Base-by-base conservation (phyloP, 2,329 filamentous ascomycete genomes). In the Lecanicillium sp. region DNA sequence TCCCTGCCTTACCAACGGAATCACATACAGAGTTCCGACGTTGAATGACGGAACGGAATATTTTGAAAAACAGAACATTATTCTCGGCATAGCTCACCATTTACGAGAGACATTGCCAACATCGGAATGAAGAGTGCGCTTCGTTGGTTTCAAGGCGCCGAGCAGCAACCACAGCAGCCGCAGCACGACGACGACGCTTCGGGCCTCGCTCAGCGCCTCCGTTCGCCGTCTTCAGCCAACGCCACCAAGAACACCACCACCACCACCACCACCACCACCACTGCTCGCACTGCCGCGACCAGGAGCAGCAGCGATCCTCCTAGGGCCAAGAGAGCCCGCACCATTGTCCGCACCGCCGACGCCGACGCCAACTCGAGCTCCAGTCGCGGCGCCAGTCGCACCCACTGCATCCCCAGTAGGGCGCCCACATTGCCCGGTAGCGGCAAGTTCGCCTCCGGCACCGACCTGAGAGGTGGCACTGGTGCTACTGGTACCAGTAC, bases 121-220 rank as follows among this genome's bases (percentile, higher is more conserved):
- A n/a, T 17, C 22, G 37, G 4, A 29, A 40, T 40, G 39, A 28
- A 40, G 39, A 36, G 33, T 9, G 33, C 39, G 17, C 20, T 32
- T 19, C 25, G 32, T 27, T 36, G 39, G 39, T 33, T 40, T 17
- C 19, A 14, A 13, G 31, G 31, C 13, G 39, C 25, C n/a, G 29
- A n/a, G n/a, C n/a, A n/a, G n/a, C n/a, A n/a, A n/a, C n/a, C n/a
- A n/a, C n/a, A n/a, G n/a, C n/a, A n/a, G n/a, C n/a, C n/a, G n/a
- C n/a, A n/a, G n/a, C n/a, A n/a, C n/a, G n/a, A 15, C 13, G 14
- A n/a, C 28, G n/a, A 18, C 13, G 37, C 37, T 9, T 15, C 27
- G 15, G 29, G 20, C 13, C 8, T 10, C n/a, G 18, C 9, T 12
- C 17, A 27, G 15, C 31, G n/a, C 31, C 31, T 12, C 31, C 31